A percentile compares a stretch with the other conserved stretches of the same genome.
Conservation (phyloP, 352 stramenopile species). For the Globisporangium megalacanthum region DNA sequence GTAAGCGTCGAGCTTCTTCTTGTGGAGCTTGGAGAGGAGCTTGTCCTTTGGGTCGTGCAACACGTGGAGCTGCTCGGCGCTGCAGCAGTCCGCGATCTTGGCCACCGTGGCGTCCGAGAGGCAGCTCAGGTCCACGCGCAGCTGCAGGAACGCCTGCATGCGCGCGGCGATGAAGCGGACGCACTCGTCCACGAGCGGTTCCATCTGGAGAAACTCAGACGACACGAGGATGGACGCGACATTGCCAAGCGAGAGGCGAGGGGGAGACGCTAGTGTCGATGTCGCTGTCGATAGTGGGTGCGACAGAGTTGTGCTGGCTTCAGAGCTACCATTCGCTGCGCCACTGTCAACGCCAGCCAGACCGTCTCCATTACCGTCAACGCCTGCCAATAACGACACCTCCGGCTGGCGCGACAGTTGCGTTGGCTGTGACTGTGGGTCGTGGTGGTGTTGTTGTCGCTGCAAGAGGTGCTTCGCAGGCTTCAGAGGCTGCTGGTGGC, state of each 20-base stretch:
- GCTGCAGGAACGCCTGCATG: slow-evolving; percentile 77
- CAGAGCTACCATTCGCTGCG: background rate
- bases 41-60: slow-evolving; percentile 85
- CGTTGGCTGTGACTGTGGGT: too few relatives aligned
- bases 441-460: too few relatives aligned
- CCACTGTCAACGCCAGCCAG: background rate
- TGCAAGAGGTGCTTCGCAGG: too few relatives aligned
- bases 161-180: slow-evolving; percentile 62
- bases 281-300: background rate
- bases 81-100: slow-evolving; percentile 63
- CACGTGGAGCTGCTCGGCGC: slow-evolving; percentile 45
- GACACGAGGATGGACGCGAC: slow-evolving; percentile 87
- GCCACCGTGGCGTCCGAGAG: slow-evolving; percentile 69
- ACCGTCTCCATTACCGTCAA: background rate
- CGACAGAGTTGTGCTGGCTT: too few relatives aligned
- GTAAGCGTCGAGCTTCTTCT: slow-evolving; percentile 73
- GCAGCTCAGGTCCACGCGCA: slow-evolving; percentile 85
- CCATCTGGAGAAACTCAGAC: slow-evolving; percentile 91
- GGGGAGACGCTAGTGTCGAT: background rate
- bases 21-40: slow-evolving; percentile 78
- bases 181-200: slow-evolving; percentile 80
- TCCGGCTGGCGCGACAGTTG: slow-evolving; percentile 19
- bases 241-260: slow-evolving; percentile 60
- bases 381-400: background rate
- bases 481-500: too few relatives aligned